phyloP scores from a whole-genome alignment of 495 filamentous ascomycete genomes.

The Penicillium malachiteum region DNA sequence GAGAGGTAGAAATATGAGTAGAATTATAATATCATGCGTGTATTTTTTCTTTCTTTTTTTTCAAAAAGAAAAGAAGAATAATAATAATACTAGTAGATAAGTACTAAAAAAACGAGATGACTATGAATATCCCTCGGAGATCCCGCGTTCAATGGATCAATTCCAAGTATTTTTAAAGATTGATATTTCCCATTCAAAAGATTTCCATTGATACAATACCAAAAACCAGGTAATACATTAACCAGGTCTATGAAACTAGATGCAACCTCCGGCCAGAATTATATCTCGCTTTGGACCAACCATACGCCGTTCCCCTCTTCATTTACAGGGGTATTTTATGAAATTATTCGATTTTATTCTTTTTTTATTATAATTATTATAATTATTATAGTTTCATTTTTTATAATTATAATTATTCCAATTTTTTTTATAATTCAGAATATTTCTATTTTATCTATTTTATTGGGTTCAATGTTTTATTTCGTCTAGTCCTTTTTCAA shows the following conservation, averaged over 20 bases:
- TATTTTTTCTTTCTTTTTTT: background rate
- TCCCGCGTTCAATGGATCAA: too few species aligned
- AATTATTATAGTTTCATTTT: slow-evolving; percentile 1
- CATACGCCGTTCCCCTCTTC: slow-evolving; percentile 25
- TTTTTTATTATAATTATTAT: slow-evolving; percentile 1
- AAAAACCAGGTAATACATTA: slow-evolving; percentile 22
- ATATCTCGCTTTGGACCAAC: slow-evolving; percentile 31
- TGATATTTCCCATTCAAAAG: background rate
- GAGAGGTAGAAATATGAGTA: too few species aligned
- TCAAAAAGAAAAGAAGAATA: background rate
- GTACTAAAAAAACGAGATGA: too few species aligned
- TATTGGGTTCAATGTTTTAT: background rate
- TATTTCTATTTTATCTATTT: slow-evolving; percentile 11
- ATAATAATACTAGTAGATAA: background rate
- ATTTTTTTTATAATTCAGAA: background rate
- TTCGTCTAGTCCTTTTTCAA: slow-evolving; percentile 13
- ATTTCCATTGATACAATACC: slow-evolving; percentile 19
- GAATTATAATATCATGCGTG: background rate
- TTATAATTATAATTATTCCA: too few species aligned
- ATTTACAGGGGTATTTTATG: slow-evolving; percentile 19
- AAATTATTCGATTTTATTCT: slow-evolving; percentile 5
- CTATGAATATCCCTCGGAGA: too few species aligned
- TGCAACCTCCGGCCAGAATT: slow-evolving; percentile 27
- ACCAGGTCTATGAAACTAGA: slow-evolving; percentile 19
- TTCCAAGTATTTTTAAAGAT: too few species aligned